These are phyloP conservation scores for Cymbopogon citratus DNA, from an alignment of 176 grass and related monocot genomes.

Conservation along the genomic window DNA sequence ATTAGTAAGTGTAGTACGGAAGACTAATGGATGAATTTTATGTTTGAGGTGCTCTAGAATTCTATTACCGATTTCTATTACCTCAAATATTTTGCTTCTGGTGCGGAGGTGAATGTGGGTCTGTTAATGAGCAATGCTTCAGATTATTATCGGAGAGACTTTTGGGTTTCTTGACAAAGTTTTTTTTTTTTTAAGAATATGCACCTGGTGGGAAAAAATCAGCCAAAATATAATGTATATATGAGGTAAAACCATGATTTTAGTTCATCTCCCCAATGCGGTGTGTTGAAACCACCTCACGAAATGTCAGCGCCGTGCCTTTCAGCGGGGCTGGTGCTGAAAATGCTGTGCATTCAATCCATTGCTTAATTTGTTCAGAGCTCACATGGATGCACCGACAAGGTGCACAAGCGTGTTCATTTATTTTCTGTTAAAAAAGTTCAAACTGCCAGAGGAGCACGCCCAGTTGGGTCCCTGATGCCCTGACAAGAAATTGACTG, in stretches of 20 bases:
- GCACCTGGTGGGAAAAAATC: too few relatives aligned
- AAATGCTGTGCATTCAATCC: not conserved
- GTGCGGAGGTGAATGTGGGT: constrained; percentile 5
- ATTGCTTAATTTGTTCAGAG: not conserved
- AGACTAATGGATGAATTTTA: constrained; percentile 10
- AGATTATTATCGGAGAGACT: not conserved
- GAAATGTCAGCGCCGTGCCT: not conserved
- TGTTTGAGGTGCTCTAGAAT: not conserved
- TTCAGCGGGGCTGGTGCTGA: not conserved
- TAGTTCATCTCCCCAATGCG: too few relatives aligned
- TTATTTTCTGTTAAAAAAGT: not conserved
- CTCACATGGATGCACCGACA: constrained; percentile 20
- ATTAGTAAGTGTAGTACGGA: constrained; percentile 9
- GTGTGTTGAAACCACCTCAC: not conserved
- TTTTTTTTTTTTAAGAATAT: not conserved
- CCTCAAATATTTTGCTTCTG: not conserved
- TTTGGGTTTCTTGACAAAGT: not conserved
- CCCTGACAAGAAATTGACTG: constrained; percentile 8
- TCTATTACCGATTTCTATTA: not conserved
- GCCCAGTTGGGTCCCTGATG: not conserved
- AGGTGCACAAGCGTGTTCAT: not conserved
- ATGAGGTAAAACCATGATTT: not conserved
- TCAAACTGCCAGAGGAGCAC: not conserved
- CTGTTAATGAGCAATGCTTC: not conserved
- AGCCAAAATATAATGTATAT: too few relatives aligned